These are phyloP conservation scores for Candida fluviatilis DNA, from an alignment of 805 yeast species.

Conservation along the genomic window DNA sequence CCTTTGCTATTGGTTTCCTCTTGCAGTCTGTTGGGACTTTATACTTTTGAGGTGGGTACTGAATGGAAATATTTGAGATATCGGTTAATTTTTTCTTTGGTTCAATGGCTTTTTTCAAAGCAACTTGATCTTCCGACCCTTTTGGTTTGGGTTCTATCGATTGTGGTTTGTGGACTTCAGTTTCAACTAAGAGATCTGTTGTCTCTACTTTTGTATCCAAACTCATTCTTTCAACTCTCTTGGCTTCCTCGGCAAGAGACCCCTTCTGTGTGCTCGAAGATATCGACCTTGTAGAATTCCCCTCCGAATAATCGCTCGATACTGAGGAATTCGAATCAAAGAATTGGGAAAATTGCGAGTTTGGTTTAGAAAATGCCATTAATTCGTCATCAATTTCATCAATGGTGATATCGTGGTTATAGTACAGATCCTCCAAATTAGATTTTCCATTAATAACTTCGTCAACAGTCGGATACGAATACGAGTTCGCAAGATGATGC, in stretches of 20 bases:
- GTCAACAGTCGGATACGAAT: constrained; percentile 9
- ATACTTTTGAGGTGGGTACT: constrained; percentile 37
- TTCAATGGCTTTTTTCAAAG: not conserved
- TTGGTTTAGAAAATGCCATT: too few relatives aligned
- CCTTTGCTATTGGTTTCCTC: not conserved
- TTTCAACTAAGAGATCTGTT: too few relatives aligned
- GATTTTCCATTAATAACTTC: constrained; percentile 15
- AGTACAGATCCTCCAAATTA: constrained; percentile 6
- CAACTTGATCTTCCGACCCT: not conserved
- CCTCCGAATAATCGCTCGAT: not conserved
- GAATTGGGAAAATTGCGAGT: too few relatives aligned
- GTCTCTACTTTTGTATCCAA: too few relatives aligned
- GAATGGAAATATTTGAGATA: constrained; percentile 22
- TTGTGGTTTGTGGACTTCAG: too few relatives aligned
- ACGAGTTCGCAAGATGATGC: constrained; percentile 25
- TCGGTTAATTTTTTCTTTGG: constrained; percentile 11
- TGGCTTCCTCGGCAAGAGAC: not conserved
- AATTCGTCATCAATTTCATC: constrained; percentile 17
- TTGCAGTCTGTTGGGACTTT: constrained; percentile 14
- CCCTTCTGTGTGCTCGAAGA: not conserved
- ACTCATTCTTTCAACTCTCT: not conserved
- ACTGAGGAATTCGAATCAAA: not conserved
- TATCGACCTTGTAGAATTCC: not conserved
- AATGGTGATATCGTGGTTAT: not conserved
- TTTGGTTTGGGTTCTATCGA: too few relatives aligned